Percentiles rank a stretch among this genome's conserved stretches.
phyloP scores from a whole-genome alignment of 1,284 basidiomycete genomes.

The Veloboletus limbatus region DNA sequence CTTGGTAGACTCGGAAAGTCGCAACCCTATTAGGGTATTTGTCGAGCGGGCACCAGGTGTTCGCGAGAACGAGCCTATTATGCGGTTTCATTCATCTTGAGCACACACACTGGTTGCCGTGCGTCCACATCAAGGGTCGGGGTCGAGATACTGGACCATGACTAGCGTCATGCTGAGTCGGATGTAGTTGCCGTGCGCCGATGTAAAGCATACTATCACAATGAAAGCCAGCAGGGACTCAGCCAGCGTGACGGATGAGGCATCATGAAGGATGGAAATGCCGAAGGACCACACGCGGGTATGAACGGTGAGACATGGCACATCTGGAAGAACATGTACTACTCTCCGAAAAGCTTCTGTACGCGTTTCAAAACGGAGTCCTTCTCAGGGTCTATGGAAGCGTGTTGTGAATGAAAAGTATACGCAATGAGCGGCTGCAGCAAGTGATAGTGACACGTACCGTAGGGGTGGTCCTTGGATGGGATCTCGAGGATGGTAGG shows the following conservation, averaged over 20 bases:
- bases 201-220: constrained; percentile 25
- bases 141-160: constrained; percentile 8
- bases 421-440: constrained; percentile 4
- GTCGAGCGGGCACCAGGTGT: constrained; percentile 65
- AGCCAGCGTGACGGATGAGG: constrained; percentile 5
- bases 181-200: constrained; percentile 17
- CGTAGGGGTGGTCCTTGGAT: constrained; percentile 91
- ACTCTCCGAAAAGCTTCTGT: constrained; percentile 94
- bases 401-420: constrained; percentile 21
- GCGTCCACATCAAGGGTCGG: constrained; percentile 11
- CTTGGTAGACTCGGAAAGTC: constrained; percentile 55
- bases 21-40: constrained; percentile 66
- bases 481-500: constrained; percentile 97
- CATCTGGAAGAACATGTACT: constrained; percentile 22
- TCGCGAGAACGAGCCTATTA: constrained; percentile 66
- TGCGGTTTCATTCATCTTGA: constrained; percentile 57
- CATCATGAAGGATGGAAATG: constrained; percentile 11
- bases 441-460: constrained; percentile 40
- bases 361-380: constrained; percentile 97
- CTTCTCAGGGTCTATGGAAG: constrained; percentile 82
- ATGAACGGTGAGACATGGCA: constrained; percentile 15
- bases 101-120: constrained; percentile 9
- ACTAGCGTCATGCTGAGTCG: constrained; percentile 12
- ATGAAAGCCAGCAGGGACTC: constrained; percentile 19
- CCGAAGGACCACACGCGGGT: constrained; percentile 6